A percentile compares a stretch with the other conserved stretches of the same genome.
phyloP scores from a whole-genome alignment of 345 rosid species.

The Noccaea bulbosa region DNA sequence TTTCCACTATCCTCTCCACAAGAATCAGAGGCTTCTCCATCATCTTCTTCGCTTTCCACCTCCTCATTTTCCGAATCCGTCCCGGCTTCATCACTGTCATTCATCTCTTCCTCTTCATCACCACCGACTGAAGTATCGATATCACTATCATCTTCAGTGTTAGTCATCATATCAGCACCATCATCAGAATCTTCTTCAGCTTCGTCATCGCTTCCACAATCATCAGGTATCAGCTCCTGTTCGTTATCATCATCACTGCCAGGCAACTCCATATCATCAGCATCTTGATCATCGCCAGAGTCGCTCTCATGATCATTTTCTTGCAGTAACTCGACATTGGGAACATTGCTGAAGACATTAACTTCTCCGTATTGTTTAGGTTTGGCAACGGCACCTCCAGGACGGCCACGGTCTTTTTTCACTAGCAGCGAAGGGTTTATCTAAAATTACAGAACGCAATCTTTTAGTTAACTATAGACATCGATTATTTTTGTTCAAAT shows the following conservation, averaged over 20 bases:
- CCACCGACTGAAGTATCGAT: slow-evolving; percentile 48
- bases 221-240: slow-evolving; percentile 38
- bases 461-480: slow-evolving; percentile 12
- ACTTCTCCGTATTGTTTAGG: slow-evolving; percentile 89
- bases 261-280: slow-evolving; percentile 46
- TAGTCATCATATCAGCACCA: slow-evolving; percentile 36
- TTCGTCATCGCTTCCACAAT: slow-evolving; percentile 48
- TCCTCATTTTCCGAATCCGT: slow-evolving; percentile 41
- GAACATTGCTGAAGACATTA: slow-evolving; percentile 61
- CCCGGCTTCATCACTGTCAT: slow-evolving; percentile 45
- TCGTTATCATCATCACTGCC: slow-evolving; percentile 52
- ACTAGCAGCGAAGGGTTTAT: slow-evolving; percentile 85
- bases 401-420: slow-evolving; percentile 97
- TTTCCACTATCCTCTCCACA: slow-evolving; percentile 35
- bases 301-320: slow-evolving; percentile 48
- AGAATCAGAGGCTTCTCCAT: slow-evolving; percentile 41
- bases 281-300: slow-evolving; percentile 45
- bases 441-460: slow-evolving; percentile 46
- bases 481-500: slow-evolving; percentile 13
- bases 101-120: slow-evolving; percentile 44
- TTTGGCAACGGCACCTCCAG: slow-evolving; percentile 66
- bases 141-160: slow-evolving; percentile 47
- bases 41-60: slow-evolving; percentile 43
- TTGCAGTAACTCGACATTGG: slow-evolving; percentile 75
- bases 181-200: slow-evolving; percentile 45